phyloP scores from a whole-genome alignment of 257 asterid genomes.

The Handroanthus guayacan region DNA sequence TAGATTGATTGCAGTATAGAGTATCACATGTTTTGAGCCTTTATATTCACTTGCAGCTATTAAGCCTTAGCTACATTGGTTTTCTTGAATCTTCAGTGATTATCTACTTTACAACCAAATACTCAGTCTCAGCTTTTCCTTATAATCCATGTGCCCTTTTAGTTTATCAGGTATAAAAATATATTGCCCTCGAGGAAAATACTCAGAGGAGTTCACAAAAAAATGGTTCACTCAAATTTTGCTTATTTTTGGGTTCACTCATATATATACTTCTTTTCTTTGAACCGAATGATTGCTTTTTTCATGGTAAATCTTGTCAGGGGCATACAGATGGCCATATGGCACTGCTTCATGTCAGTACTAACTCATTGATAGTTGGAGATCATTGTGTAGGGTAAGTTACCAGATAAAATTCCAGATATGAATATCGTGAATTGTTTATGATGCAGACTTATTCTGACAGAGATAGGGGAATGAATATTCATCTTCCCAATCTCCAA shows the following conservation, averaged over 20 bases:
- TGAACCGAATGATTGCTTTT: slow-evolving; percentile 15
- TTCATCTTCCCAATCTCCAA: slow-evolving; percentile 1
- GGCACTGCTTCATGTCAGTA: slow-evolving; percentile 81
- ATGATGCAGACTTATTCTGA: slow-evolving; percentile 1
- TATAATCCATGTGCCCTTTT: neutral
- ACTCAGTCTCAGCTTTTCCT: neutral
- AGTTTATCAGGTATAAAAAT: neutral
- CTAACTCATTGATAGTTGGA: slow-evolving; percentile 89
- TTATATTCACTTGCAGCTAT: neutral
- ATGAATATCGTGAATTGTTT: neutral
- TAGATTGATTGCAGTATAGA: neutral
- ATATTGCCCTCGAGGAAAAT: neutral
- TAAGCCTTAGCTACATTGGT: neutral
- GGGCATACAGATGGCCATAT: slow-evolving; percentile 98
- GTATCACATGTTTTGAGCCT: neutral
- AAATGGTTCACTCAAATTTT: neutral
- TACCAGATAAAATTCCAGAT: slow-evolving; percentile 14
- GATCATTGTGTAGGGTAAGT: slow-evolving; percentile 98
- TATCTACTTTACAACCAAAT: neutral
- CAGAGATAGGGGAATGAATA: neutral
- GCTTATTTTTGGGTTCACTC: slow-evolving; percentile 5
- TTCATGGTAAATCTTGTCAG: slow-evolving; percentile 47
- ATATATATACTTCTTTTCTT: slow-evolving; percentile 18
- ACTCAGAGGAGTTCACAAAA: neutral
- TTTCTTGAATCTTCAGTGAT: neutral